Percentiles rank a stretch among this genome's conserved stretches.
phyloP scores from a whole-genome alignment of 208 protist species.

The Leishmania gerbilli region DNA sequence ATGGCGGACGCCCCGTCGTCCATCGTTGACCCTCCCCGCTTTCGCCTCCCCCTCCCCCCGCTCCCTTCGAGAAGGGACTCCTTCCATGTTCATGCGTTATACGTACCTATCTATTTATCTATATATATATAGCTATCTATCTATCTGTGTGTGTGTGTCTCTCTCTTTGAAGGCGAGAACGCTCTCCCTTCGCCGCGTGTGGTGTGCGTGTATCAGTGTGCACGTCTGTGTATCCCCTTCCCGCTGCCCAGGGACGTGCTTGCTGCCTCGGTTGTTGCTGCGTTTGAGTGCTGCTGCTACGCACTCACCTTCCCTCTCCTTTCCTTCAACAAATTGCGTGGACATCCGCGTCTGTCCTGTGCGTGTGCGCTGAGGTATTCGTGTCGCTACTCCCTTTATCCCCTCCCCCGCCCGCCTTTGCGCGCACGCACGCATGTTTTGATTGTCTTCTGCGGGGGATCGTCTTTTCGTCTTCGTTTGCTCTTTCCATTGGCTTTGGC shows the following conservation, averaged over 20 bases:
- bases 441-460: not conserved
- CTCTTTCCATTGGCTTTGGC: not conserved
- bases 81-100: too few relatives aligned
- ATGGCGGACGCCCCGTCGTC: not conserved
- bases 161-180: not conserved
- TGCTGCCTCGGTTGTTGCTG: not conserved
- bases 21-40: not conserved
- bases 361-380: not conserved
- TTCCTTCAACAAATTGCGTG: not conserved
- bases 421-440: not conserved
- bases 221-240: not conserved
- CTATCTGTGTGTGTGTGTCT: too few relatives aligned
- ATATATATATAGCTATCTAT: too few relatives aligned
- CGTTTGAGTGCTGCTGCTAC: not conserved
- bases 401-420: not conserved
- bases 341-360: not conserved
- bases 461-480: not conserved
- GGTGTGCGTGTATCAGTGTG: not conserved
- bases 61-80: not conserved
- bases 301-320: not conserved
- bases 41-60: not conserved
- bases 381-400: not conserved
- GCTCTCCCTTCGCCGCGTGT: not conserved
- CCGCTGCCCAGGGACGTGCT: not conserved
- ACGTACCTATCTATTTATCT: too few relatives aligned